Percentiles rank a stretch among this genome's conserved stretches.
These are phyloP conservation scores for Cystofilobasidium bisporidii DNA, from an alignment of 768 basidiomycete genomes.

Conservation along the genomic window DNA sequence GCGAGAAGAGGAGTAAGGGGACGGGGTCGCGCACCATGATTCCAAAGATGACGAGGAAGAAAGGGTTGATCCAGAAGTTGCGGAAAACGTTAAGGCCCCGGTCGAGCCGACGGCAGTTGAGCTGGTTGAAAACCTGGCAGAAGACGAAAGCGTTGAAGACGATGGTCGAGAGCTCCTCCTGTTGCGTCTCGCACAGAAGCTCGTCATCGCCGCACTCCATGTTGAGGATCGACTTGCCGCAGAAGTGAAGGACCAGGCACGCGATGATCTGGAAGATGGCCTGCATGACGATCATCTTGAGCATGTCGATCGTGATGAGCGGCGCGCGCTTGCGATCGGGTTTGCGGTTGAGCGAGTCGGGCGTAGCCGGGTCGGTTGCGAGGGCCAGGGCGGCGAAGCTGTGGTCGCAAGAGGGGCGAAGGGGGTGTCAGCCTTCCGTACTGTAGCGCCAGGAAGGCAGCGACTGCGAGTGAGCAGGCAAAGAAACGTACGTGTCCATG, in stretches of 20 bases:
- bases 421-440: background rate
- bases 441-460: background rate
- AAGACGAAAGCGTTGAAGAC: constrained; percentile 99
- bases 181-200: constrained; percentile 24
- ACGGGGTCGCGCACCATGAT: constrained; percentile 53
- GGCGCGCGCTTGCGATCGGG: constrained; percentile 84
- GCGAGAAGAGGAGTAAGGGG: no score
- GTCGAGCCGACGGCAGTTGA: constrained; percentile 77
- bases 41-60: constrained; percentile 3
- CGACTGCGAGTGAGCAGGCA: no score
- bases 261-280: constrained; percentile 74
- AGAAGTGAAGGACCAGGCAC: constrained; percentile 83
- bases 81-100: constrained; percentile 78
- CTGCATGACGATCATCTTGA: constrained; percentile 89
- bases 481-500: constrained; percentile 55
- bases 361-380: constrained; percentile 88
- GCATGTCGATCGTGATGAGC: constrained; percentile 85
- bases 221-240: constrained; percentile 60
- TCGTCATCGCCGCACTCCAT: constrained; percentile 44
- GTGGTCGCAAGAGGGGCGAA: background rate
- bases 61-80: constrained; percentile 48
- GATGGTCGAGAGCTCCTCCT: constrained; percentile 60
- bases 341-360: constrained; percentile 63
- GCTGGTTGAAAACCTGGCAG: constrained; percentile 62
- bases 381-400: constrained; percentile 96